phyloP scores from a whole-genome alignment of 345 rosid genomes.

The Populus deltoides region DNA sequence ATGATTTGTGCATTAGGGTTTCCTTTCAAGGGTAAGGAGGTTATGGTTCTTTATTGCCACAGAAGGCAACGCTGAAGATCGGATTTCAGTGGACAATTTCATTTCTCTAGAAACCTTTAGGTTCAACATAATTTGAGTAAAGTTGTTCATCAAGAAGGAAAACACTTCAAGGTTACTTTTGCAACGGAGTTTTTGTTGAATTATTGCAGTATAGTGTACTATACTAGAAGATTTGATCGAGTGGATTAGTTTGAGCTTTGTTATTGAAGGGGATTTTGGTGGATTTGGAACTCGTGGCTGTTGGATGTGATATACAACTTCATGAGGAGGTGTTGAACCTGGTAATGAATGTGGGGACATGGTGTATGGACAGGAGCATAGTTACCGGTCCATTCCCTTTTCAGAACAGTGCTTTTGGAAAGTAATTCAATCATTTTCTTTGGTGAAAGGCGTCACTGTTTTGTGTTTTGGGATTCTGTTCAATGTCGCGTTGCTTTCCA shows the following conservation, averaged over 20 bases:
- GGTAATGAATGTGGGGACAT: slow-evolving; percentile 49
- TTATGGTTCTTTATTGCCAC: slow-evolving; percentile 31
- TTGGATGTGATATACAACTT: slow-evolving; percentile 23
- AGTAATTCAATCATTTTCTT: slow-evolving; percentile 32
- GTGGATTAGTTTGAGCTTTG: not conserved
- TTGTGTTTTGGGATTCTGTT: slow-evolving; percentile 29
- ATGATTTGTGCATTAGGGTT: slow-evolving; percentile 29
- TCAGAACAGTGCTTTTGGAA: slow-evolving; percentile 46
- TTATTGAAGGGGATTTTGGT: not conserved
- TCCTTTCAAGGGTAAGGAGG: slow-evolving; percentile 24
- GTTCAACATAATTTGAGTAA: slow-evolving; percentile 29
- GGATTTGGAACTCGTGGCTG: slow-evolving; percentile 13
- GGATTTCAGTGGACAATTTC: slow-evolving; percentile 26
- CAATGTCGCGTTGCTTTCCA: slow-evolving; percentile 99
- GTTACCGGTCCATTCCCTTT: slow-evolving; percentile 50
- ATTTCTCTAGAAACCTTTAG: slow-evolving; percentile 32
- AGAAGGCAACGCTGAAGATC: slow-evolving; percentile 24
- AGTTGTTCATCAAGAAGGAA: slow-evolving; percentile 12
- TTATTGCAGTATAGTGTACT: slow-evolving; percentile 12
- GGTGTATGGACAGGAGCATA: slow-evolving; percentile 62
- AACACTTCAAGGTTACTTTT: slow-evolving; percentile 10
- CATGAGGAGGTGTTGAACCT: slow-evolving; percentile 39
- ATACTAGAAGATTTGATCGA: slow-evolving; percentile 12
- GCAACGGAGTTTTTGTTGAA: slow-evolving; percentile 13
- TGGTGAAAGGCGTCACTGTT: slow-evolving; percentile 34